Conservation (phyloP, 2,329 filamentous ascomycete genomes). For the Aspergillus nomiae region DNA sequence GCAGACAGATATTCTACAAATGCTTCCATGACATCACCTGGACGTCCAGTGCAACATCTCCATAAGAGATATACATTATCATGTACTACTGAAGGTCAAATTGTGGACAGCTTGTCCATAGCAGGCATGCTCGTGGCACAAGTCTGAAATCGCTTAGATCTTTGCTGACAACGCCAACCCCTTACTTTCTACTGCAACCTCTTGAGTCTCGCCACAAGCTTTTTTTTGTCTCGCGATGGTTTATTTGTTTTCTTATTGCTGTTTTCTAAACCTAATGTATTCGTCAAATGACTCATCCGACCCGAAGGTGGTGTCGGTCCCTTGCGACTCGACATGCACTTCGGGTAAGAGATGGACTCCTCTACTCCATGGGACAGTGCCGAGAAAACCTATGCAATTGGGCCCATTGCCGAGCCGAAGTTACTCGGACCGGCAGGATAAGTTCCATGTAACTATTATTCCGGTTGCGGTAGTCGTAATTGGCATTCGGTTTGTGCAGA, state of each 20-base stretch:
- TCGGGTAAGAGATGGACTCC: neutral
- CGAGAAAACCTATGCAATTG: neutral
- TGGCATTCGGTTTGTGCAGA: neutral
- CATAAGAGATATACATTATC: neutral
- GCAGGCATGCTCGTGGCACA: neutral
- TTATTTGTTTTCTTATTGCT: neutral
- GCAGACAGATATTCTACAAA: neutral
- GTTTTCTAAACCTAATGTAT: neutral
- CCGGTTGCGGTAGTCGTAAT: neutral
- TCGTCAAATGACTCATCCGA: neutral
- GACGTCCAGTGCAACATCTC: neutral
- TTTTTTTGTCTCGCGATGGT: neutral
- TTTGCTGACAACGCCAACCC: neutral
- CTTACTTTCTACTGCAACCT: neutral
- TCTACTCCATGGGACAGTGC: neutral
- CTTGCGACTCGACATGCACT: neutral
- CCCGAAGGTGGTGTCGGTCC: neutral
- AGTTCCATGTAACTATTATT: neutral
- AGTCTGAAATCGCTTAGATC: neutral
- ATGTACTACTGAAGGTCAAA: neutral
- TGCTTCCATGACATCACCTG: constrained; percentile 9
- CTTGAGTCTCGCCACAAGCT: neutral
- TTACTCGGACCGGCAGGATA: neutral
- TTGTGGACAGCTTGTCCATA: neutral
- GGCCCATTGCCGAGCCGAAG: neutral